Evolutionary conservation across 2,329 filamentous ascomycete genomes (phyloP).

Genomic region (Neonectria neomacrospora): DNA sequence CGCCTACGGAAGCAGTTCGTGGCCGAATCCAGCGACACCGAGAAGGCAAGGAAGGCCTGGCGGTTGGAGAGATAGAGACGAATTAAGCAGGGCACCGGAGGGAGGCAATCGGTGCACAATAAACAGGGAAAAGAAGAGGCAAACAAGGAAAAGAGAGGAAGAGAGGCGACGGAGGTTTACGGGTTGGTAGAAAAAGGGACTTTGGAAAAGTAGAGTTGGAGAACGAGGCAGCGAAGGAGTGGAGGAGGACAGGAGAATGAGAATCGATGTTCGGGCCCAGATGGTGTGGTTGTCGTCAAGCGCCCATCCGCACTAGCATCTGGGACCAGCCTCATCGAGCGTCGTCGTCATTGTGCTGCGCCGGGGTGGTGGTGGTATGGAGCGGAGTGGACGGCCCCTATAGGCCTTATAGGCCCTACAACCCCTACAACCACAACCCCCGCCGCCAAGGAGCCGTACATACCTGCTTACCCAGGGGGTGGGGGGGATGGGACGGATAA

Average conservation of each 20-base stretch:
- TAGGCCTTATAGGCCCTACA: constrained; percentile 1
- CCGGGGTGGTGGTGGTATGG: constrained; percentile 24
- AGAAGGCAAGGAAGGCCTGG: neutral
- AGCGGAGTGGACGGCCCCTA: constrained; percentile 23
- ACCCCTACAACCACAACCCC: constrained; percentile 4
- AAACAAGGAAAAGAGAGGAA: neutral
- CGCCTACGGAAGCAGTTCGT: constrained; percentile 8
- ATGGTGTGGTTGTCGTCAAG: constrained; percentile 26
- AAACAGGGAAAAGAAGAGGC: constrained; percentile 7
- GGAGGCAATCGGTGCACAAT: constrained; percentile 2
- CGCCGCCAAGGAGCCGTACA: neutral
- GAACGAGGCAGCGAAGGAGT: constrained; percentile 18
- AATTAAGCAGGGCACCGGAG: constrained; percentile 7
- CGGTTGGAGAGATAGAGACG: constrained; percentile 4
- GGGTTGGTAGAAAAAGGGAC: neutral
- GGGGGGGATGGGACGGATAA: no score
- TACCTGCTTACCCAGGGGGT: neutral
- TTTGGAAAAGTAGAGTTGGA: constrained; percentile 20
- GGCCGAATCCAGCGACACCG: constrained; percentile 10
- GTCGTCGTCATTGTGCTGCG: constrained; percentile 37
- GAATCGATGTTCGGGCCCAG: neutral
- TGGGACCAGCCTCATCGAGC: constrained; percentile 10
- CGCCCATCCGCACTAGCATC: constrained; percentile 23
- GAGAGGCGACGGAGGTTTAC: neutral
- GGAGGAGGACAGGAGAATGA: constrained; percentile 10